These are phyloP conservation scores for Pseudonitzschia multistriata DNA, from an alignment of 108 stramenopile genomes.

Conservation along the genomic window DNA sequence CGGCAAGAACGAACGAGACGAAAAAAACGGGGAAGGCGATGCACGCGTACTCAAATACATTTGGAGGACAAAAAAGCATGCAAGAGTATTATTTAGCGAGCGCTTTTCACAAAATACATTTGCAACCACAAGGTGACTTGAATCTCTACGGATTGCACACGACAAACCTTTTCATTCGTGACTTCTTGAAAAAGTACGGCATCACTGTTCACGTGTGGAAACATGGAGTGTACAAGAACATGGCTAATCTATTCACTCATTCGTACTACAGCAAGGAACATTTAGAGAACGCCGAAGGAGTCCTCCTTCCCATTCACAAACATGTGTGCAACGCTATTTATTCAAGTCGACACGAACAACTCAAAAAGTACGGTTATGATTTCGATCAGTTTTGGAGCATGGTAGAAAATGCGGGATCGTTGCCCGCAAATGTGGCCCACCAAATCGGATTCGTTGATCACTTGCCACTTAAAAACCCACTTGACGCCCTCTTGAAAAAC, in stretches of 20 bases:
- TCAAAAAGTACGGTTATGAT: constrained; percentile 19
- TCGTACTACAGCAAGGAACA: constrained; percentile 49
- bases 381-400: constrained; percentile 60
- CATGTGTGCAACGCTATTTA: constrained; percentile 51
- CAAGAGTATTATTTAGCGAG: constrained; percentile 68
- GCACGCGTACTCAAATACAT: constrained; percentile 55
- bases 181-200: constrained; percentile 66
- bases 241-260: constrained; percentile 69
- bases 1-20: background rate
- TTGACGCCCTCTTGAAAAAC: constrained; percentile 44
- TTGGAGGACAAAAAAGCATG: constrained; percentile 44
- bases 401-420: constrained; percentile 58
- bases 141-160: constrained; percentile 55
- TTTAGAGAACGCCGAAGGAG: constrained; percentile 41
- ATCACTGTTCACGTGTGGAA: constrained; percentile 73
- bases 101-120: constrained; percentile 56
- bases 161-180: constrained; percentile 49
- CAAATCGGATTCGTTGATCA: constrained; percentile 67
- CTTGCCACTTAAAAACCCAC: constrained; percentile 47
- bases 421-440: constrained; percentile 56
- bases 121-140: constrained; percentile 65
- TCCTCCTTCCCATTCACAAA: constrained; percentile 49
- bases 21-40: constrained; percentile 32
- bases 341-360: constrained; percentile 34
- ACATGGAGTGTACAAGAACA: constrained; percentile 78